Evolutionary conservation across 2,329 filamentous ascomycete species (phyloP).

Genomic region (Cladophialophora psammophila): DNA sequence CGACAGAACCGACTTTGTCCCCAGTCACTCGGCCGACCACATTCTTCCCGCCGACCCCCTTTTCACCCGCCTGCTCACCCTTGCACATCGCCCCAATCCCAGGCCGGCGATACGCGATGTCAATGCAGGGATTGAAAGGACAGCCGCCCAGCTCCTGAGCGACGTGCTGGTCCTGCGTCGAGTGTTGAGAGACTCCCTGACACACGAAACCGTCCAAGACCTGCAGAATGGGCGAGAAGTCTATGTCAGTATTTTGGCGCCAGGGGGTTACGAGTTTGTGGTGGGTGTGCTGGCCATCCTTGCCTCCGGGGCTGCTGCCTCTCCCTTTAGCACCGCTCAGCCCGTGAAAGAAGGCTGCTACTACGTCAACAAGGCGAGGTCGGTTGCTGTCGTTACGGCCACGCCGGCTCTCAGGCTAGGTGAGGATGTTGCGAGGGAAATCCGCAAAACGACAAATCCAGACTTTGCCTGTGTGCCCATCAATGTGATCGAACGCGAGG

Average conservation of each 20-base stretch:
- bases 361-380: conserved; percentile 42
- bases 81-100: conserved; percentile 41
- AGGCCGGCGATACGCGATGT: conserved; percentile 45
- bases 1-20: conserved; percentile 43
- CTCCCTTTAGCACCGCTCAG: conserved; percentile 45
- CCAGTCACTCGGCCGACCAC: conserved; percentile 42
- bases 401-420: conserved; percentile 35
- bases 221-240: conserved; percentile 44
- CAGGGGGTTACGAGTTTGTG: conserved; percentile 49
- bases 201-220: conserved; percentile 35
- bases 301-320: conserved; percentile 46
- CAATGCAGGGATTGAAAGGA: conserved; percentile 45
- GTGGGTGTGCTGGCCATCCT: conserved; percentile 48
- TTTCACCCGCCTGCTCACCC: conserved; percentile 46
- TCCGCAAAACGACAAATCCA: conserved; percentile 35
- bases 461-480: conserved; percentile 42
- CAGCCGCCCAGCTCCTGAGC: conserved; percentile 45
- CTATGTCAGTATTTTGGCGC: conserved; percentile 46
- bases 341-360: conserved; percentile 47
- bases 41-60: conserved; percentile 46
- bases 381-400: conserved; percentile 37
- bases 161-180: conserved; percentile 45
- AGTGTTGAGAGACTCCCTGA: conserved; percentile 35
- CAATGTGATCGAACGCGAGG: conserved; percentile 36
- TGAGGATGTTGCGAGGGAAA: conserved; percentile 34